Evolutionary conservation across 2,329 filamentous ascomycete species (phyloP), one percentile per base, ranked within the genome.

Genomic region (Paramyrothecium sp.): DNA sequence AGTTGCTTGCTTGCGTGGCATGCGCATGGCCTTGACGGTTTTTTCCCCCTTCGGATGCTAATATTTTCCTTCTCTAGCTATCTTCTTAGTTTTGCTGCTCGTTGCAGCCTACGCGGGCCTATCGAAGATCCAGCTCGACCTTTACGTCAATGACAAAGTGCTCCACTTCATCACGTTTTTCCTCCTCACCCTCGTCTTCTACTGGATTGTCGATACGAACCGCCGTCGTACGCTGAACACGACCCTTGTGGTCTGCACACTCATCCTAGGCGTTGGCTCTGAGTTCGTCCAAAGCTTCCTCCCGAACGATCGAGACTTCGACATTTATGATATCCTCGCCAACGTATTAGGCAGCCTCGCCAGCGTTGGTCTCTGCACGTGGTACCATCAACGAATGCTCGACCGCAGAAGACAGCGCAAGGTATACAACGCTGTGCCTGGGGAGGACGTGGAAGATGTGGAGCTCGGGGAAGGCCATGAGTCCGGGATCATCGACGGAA

Each of bases 301-400:
- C 19, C 92, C 87, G 19, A 92, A 90, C 72, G 87, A 82, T 57
- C 86, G 89, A 60, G 73, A 80, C 17, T 87, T 88, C 63, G 95
- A 99, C 69, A 77, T 89, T 52, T 91, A 89, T 68, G 92, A 98
- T 71, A 91, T 99, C 60, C 79, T 92, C 54, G 92, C 93, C 69
- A 99, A 99, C 71, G 75, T 97, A 1, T 77, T 91, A 46, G 95
- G 95, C 47, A 94, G 90, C 61, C 74, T 90, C 16, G 77, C 81
- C 1, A 92, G 85, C 0, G 71, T 97, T 20, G 88, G 81, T 0
- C 71, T 96, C 20, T 96, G 91, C 71, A 88, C 87, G 57, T 94
- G 91, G 90, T 99, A 99, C 71, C 95, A 99, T 75, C 89, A 90
- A 69, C 89, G 95, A 58, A 98, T 98, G 92, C 79, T 98, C 44